Evolutionary conservation across 2,329 filamentous ascomycete species (phyloP).

Genomic region (Botrytis galanthina): DNA sequence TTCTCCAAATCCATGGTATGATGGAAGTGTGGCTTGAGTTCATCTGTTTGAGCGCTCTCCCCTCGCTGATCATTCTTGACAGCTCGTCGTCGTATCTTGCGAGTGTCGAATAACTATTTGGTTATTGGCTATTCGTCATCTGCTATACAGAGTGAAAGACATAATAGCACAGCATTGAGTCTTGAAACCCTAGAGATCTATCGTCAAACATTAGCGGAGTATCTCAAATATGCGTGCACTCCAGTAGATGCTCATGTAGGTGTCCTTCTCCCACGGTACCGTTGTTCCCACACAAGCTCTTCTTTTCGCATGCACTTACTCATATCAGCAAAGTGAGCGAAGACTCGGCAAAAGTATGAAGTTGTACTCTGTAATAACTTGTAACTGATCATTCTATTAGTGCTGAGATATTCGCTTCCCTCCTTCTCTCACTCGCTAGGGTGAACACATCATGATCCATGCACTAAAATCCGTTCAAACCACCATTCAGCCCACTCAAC

Average conservation of each 20-base stretch:
- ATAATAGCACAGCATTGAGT: not conserved
- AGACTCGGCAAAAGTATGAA: not conserved
- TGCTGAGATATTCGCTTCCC: not conserved
- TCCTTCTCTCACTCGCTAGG: not conserved
- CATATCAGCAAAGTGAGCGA: not conserved
- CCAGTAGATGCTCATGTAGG: not conserved
- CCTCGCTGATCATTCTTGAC: no score
- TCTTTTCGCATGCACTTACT: not conserved
- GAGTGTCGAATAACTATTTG: not conserved
- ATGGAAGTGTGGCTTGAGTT: not conserved
- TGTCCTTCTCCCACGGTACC: not conserved
- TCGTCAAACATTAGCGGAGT: not conserved
- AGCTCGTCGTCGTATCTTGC: not conserved
- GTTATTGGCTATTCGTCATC: not conserved
- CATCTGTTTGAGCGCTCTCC: not conserved
- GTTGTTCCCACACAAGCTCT: not conserved
- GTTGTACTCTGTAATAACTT: no score
- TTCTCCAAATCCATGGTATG: not conserved
- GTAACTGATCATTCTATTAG: not conserved
- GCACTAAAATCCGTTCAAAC: slow-evolving; percentile 1
- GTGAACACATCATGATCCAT: slow-evolving; percentile 9
- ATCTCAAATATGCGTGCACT: not conserved
- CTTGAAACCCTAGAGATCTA: not conserved
- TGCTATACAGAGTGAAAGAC: not conserved
- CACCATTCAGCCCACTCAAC: not conserved